Evolutionary conservation across 2,329 filamentous ascomycete genomes (phyloP), one percentile per base, ranked within the genome.

Genomic region (Botrytis cinerea): DNA sequence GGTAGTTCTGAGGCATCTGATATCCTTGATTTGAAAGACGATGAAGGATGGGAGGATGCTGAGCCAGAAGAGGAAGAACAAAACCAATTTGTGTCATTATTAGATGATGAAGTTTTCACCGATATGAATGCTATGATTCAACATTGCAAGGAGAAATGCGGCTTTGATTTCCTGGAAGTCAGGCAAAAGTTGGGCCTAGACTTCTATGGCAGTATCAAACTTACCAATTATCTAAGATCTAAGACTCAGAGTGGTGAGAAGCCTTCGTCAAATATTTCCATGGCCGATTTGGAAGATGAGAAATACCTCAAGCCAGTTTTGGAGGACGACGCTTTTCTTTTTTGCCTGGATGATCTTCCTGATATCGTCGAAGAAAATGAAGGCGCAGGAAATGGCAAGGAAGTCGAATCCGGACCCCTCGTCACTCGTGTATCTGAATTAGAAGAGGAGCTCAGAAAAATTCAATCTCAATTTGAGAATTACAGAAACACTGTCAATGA

Each of bases 261-360:
- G 46, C 78, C 81, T 60, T 81, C 78, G 12, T 73, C 59, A 70
- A 83, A 91, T 61, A 90, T 93, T 73, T 86, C 89, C 4, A 84
- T 84, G 51, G 84, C 85, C 2, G 85, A 90, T 40, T 90, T 98
- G 75, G 86, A 90, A n/a, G 89, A 94, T 75, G 95, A 98, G 76
- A 87, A 88, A 76, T 97, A 91, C 80, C 86, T 99, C 74, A 92
- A 92, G 80, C 96, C 96, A 0, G 91, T 94, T 6, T 84, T 99
- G 12, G 91, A 96, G 74, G 94, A 98, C 77, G 96, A 99, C 81
- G 93, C 95, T 6, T 85, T 98, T 71, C 89, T 99, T 46, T 94
- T 97, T 80, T 93, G 89, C 73, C 86, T 99, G 32, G 95, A 97
- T 76, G 96, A 98, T 75, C 85, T 97, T 28, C 85, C 87, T 46